These are phyloP conservation scores for Lichtheimia ramosa DNA, from an alignment of 371 early-diverging fungal species.

Conservation along the genomic window DNA sequence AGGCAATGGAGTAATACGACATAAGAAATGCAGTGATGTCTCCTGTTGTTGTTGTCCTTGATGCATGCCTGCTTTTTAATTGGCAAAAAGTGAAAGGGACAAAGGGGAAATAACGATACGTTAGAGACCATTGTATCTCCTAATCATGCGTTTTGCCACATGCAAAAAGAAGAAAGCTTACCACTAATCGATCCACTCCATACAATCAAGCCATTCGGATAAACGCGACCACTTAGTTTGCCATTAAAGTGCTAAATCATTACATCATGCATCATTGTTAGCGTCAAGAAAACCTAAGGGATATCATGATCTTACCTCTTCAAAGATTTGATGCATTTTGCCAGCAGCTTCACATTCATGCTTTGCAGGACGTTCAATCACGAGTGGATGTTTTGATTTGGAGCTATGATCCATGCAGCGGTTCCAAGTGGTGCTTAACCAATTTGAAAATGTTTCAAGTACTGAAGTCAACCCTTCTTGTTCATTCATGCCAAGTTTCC, in stretches of 20 bases:
- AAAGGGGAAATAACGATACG: background rate
- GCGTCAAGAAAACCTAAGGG: background rate
- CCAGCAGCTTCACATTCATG: conserved; percentile 28
- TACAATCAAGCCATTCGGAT: conserved; percentile 21
- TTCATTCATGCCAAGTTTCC: background rate
- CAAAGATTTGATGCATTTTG: conserved; percentile 24
- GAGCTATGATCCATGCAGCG: background rate
- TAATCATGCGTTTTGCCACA: background rate
- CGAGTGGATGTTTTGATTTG: background rate
- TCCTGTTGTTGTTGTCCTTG: conserved; percentile 4
- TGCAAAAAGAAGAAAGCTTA: background rate
- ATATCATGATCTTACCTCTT: conserved; percentile 10
- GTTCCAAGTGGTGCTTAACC: background rate
- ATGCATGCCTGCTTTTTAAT: background rate
- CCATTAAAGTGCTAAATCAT: conserved; percentile 19
- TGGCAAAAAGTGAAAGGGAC: background rate
- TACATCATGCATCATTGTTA: background rate
- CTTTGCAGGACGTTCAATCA: conserved; percentile 14
- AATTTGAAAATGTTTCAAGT: background rate
- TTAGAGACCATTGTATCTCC: background rate
- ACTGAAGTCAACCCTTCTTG: background rate
- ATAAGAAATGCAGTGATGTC: conserved; percentile 10
- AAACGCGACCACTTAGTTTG: conserved; percentile 22
- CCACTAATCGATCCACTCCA: conserved; percentile 15
- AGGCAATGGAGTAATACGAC: conserved; percentile 11